Percentiles rank a stretch among this genome's conserved stretches.
Conservation (phyloP, 169 alveolate species). For the Babesia ovata region DNA sequence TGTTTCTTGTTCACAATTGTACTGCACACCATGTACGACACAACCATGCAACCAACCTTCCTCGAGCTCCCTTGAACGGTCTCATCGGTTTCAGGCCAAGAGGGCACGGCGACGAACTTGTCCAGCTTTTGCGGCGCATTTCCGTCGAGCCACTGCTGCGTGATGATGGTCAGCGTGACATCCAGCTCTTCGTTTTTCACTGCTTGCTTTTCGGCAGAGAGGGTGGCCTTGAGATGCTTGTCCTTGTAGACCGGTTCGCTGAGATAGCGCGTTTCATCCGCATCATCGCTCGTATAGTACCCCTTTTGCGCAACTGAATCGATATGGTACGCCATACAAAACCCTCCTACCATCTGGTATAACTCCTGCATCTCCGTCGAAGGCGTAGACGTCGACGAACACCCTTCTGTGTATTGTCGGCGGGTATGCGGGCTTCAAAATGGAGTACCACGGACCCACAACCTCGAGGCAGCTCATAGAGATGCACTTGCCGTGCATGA, state of each 20-base stretch:
- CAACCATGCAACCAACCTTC: slow-evolving; percentile 6
- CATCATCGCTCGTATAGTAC: background rate
- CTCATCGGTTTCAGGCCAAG: slow-evolving; percentile 49
- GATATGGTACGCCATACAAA: background rate
- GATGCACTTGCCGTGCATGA: slow-evolving; percentile 26
- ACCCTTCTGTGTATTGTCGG: slow-evolving; percentile 35
- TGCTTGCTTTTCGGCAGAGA: background rate
- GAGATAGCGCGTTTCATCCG: slow-evolving; percentile 3
- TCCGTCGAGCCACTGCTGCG: slow-evolving; percentile 45
- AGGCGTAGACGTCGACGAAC: slow-evolving; percentile 40
- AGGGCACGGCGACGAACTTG: slow-evolving; percentile 51
- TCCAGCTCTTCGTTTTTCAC: slow-evolving; percentile 36
- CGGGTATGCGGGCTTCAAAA: slow-evolving; percentile 50
- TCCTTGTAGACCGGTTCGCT: slow-evolving; percentile 25
- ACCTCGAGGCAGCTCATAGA: slow-evolving; percentile 54
- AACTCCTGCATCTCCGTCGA: slow-evolving; percentile 40
- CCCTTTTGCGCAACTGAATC: slow-evolving; percentile 19
- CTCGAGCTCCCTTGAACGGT: slow-evolving; percentile 51
- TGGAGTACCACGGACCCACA: slow-evolving; percentile 64
- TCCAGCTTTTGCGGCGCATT: slow-evolving; percentile 45
- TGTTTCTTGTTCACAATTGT: slow-evolving; percentile 20
- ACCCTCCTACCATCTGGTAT: slow-evolving; percentile 52
- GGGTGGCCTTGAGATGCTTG: slow-evolving; percentile 28
- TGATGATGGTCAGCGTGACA: slow-evolving; percentile 6
- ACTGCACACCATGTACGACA: slow-evolving; percentile 12